A percentile compares a stretch with the other conserved stretches of the same genome.
Conservation (phyloP, 2,329 filamentous ascomycete species). For the Xylaria multiplex region DNA sequence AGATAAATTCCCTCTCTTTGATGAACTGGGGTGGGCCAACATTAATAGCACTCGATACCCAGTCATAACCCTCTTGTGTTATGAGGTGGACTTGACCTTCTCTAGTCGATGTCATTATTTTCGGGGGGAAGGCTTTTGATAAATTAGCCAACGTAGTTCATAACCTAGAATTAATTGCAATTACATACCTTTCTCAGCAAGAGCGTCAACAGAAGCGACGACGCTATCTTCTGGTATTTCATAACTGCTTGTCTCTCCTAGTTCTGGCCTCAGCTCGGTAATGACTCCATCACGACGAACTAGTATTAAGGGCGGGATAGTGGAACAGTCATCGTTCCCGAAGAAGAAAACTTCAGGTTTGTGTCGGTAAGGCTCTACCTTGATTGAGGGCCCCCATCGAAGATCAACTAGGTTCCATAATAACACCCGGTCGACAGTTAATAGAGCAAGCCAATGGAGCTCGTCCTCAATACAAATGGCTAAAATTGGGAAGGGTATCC, state of each 20-base stretch:
- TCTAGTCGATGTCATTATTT: slow-evolving; percentile 49
- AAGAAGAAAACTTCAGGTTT: slow-evolving; percentile 74
- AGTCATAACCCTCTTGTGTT: slow-evolving; percentile 53
- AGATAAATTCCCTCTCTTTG: slow-evolving; percentile 60
- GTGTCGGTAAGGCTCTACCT: slow-evolving; percentile 66
- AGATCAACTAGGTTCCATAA: slow-evolving; percentile 71
- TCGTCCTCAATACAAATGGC: slow-evolving; percentile 72
- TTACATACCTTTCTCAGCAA: slow-evolving; percentile 58
- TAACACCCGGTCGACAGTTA: slow-evolving; percentile 67
- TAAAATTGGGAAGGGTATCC: slow-evolving; percentile 67
- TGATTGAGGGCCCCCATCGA: slow-evolving; percentile 64
- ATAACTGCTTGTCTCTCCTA: slow-evolving; percentile 55
- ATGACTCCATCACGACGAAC: slow-evolving; percentile 73
- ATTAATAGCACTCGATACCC: slow-evolving; percentile 61
- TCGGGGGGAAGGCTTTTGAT: slow-evolving; percentile 42
- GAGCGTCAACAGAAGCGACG: slow-evolving; percentile 60
- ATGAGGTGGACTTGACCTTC: slow-evolving; percentile 47
- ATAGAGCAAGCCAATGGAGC: slow-evolving; percentile 72
- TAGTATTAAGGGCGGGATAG: slow-evolving; percentile 64
- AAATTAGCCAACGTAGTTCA: slow-evolving; percentile 31
- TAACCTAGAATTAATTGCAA: not conserved
- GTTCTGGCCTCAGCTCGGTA: slow-evolving; percentile 64
- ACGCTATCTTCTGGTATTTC: slow-evolving; percentile 61
- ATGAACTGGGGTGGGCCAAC: slow-evolving; percentile 46
- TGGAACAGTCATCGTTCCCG: slow-evolving; percentile 52